Base-by-base conservation (phyloP, 768 basidiomycete species). In the Mycena pura region DNA sequence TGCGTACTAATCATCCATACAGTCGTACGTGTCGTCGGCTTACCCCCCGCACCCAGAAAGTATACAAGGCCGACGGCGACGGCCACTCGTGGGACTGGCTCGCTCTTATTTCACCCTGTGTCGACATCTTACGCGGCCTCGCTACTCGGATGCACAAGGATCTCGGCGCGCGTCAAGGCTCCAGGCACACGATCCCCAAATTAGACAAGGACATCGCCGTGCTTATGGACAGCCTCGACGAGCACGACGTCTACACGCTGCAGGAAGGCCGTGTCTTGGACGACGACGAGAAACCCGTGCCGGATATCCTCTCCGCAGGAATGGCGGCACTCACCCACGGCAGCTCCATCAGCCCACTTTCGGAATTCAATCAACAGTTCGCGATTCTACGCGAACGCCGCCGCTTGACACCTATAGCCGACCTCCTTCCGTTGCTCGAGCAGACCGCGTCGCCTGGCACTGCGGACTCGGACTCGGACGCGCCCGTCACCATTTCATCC, bases 121-220 rank as follows among this genome's bases (percentile, higher is more conserved):
- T 76, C 38, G 40, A 65, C 17, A 47, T 73, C 29, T 70, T 76
- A 1, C 69, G 71, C 0, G 50, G 55, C 5, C 69, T 74, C 22
- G 68, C 68, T 0, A 57, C 61, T 1, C 44, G 14, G 2, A 55
- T 45, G 11, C 13, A 55, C 40, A 43, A 24, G 3, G 65, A 69
- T 10, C 64, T 79, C 19, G 76, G 76, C 3, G 52, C 73, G 2
- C 60, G 70, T 19, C 74, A 73, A 31, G 78, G 78, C 0, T 67
- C 55, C 1, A 69, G 63, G 48, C 79, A 80, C 50, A 48, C 68
- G 8, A 62, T 57, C 0, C 67, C 73, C 6, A 43, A 76, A 38
- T 57, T 79, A 0, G 39, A 57, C 5, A 58, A 68, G 2, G 78
- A 80, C 34, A 75, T 79, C 28, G 24, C 43, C 1, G 52, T 60